phyloP scores from a whole-genome alignment of 2,329 filamentous ascomycete genomes.

The Fusarium avenaceum region DNA sequence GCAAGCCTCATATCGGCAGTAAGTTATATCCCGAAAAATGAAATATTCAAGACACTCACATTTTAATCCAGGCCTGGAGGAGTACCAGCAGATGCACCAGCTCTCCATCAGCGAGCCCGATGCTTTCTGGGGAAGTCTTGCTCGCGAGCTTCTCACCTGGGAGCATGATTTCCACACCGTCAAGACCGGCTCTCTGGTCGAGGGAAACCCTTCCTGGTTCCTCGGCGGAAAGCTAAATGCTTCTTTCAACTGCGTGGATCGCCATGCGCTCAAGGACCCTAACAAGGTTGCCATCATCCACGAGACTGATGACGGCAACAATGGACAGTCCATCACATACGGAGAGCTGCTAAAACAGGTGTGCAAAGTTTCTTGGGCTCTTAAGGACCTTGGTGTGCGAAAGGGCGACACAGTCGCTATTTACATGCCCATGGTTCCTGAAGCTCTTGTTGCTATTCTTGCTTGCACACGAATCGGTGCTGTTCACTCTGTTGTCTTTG shows the following conservation, averaged over 20 bases:
- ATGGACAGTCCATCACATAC: conserved; percentile 87
- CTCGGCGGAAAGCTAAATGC: conserved; percentile 90
- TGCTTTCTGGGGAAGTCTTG: conserved; percentile 86
- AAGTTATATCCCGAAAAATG: neutral
- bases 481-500: conserved; percentile 94
- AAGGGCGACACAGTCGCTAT: conserved; percentile 96
- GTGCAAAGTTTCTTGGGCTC: conserved; percentile 81
- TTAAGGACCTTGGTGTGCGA: conserved; percentile 92
- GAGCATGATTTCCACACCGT: conserved; percentile 90
- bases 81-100: conserved; percentile 73
- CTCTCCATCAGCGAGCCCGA: conserved; percentile 88
- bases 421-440: conserved; percentile 97
- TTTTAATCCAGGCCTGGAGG: conserved; percentile 63
- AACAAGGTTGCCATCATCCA: conserved; percentile 94
- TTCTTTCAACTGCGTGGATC: conserved; percentile 94
- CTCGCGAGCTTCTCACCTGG: conserved; percentile 89
- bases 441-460: conserved; percentile 82
- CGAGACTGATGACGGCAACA: conserved; percentile 90
- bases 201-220: conserved; percentile 93
- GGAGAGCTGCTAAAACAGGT: conserved; percentile 90
- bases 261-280: conserved; percentile 90
- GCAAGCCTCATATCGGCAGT: conserved; percentile 42
- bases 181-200: conserved; percentile 76
- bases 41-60: neutral
- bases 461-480: conserved; percentile 90